A percentile compares a stretch with the other conserved stretches of the same genome.
Conservation (phyloP, 2,329 filamentous ascomycete genomes). For the Purpureocillium takamizusanense region DNA sequence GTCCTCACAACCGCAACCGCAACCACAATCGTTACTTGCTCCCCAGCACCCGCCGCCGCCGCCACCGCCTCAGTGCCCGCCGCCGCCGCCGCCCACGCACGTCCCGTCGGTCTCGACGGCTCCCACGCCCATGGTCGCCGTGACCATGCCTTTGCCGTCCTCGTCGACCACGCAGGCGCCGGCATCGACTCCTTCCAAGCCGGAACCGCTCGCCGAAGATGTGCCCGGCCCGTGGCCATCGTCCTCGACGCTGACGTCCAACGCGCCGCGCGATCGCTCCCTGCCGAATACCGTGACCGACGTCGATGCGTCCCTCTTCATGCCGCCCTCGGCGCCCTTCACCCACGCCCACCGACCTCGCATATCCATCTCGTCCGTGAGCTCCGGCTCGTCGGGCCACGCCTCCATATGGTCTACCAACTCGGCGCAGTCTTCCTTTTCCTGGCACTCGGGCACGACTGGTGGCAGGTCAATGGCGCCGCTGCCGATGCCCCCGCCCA, state of each 20-base stretch:
- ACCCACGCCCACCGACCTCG: slow-evolving; percentile 28
- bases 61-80: slow-evolving; percentile 21
- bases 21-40: slow-evolving; percentile 11
- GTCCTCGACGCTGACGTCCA: slow-evolving; percentile 3
- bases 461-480: slow-evolving; percentile 25
- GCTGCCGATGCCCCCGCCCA: slow-evolving; percentile 24
- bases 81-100: slow-evolving; percentile 19
- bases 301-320: slow-evolving; percentile 19
- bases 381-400: slow-evolving; percentile 39
- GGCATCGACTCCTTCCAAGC: slow-evolving; percentile 18
- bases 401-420: slow-evolving; percentile 36
- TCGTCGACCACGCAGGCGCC: slow-evolving; percentile 9
- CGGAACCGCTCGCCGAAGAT: slow-evolving; percentile 18
- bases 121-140: slow-evolving; percentile 7
- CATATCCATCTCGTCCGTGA: slow-evolving; percentile 40
- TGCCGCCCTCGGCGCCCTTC: slow-evolving; percentile 26
- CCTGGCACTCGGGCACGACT: slow-evolving; percentile 27
- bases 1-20: slow-evolving; percentile 1
- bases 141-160: slow-evolving; percentile 4
- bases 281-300: slow-evolving; percentile 4
- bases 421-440: slow-evolving; percentile 28
- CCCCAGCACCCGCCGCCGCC: slow-evolving; percentile 17
- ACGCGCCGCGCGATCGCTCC: slow-evolving; percentile 5
- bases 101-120: slow-evolving; percentile 10
- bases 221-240: slow-evolving; percentile 13